Conservation (phyloP, 2,329 filamentous ascomycete species). For the Cadophora sp. region DNA sequence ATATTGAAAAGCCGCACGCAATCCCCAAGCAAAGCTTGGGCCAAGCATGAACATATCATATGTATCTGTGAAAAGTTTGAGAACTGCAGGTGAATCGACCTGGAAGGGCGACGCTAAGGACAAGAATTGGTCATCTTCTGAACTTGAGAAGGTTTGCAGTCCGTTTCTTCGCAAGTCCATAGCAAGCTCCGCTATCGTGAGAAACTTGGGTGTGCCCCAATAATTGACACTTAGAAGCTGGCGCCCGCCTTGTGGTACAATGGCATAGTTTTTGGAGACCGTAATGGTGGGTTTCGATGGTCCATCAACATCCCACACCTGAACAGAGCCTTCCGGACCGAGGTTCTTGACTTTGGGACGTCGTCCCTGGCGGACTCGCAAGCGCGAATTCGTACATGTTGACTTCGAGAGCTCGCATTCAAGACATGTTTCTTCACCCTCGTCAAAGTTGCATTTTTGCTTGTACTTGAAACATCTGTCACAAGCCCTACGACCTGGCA, state of each 20-base stretch:
- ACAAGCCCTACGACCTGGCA: conserved; percentile 7
- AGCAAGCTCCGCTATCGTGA: conserved; percentile 10
- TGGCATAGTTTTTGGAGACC: not conserved
- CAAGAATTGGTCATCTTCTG: not conserved
- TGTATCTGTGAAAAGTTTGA: conserved; percentile 5
- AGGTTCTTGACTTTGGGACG: conserved; percentile 6
- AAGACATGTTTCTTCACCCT: conserved; percentile 6
- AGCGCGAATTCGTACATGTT: not conserved
- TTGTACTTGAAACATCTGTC: conserved; percentile 14
- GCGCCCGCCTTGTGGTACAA: not conserved
- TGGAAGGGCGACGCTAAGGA: conserved; percentile 9
- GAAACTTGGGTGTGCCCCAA: not conserved
- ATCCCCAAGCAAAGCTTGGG: conserved; percentile 5
- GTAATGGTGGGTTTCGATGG: not conserved
- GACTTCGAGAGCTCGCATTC: conserved; percentile 8
- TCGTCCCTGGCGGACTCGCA: not conserved
- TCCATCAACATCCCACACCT: not conserved
- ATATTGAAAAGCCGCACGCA: not conserved
- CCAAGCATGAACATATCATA: conserved; percentile 8
- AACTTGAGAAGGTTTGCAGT: not conserved
- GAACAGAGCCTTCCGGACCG: conserved; percentile 1
- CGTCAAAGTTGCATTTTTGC: conserved; percentile 1
- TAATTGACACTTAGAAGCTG: not conserved
- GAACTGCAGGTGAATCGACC: conserved; percentile 6
- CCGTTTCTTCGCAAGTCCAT: not conserved